Percentiles rank a stretch among this genome's conserved stretches.
Evolutionary conservation across 768 basidiomycete genomes (phyloP).

Genomic region (Leccinum longicurvipes): DNA sequence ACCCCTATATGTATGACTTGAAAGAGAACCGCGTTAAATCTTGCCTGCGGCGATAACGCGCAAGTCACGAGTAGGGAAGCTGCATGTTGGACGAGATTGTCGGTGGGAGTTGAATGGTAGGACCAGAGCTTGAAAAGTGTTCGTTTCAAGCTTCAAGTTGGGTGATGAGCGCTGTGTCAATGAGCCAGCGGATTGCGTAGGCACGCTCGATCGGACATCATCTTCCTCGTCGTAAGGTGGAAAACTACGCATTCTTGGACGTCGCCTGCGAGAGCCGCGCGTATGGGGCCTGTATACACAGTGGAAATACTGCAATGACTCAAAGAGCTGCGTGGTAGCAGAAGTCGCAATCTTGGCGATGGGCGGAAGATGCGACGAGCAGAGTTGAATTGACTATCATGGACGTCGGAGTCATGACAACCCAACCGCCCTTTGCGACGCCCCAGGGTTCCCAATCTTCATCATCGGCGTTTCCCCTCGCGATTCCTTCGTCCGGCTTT

Average conservation of each 20-base stretch:
- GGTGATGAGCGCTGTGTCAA: slow-evolving; percentile 55
- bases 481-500: slow-evolving; percentile 12
- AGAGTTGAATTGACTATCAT: too few species aligned
- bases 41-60: slow-evolving; percentile 60
- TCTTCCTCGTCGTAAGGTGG: slow-evolving; percentile 30
- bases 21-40: slow-evolving; percentile 53
- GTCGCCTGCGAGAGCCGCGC: slow-evolving; percentile 50
- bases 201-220: slow-evolving; percentile 60
- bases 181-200: slow-evolving; percentile 73
- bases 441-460: slow-evolving; percentile 15
- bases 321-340: slow-evolving; percentile 36
- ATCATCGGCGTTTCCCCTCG: slow-evolving; percentile 14
- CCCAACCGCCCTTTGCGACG: slow-evolving; percentile 8
- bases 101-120: background rate
- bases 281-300: slow-evolving; percentile 59
- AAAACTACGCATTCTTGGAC: background rate
- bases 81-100: slow-evolving; percentile 43
- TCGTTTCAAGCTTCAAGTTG: slow-evolving; percentile 26
- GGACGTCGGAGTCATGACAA: slow-evolving; percentile 1
- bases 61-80: slow-evolving; percentile 62
- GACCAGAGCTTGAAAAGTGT: too few species aligned
- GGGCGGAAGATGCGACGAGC: too few species aligned
- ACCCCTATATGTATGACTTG: too few species aligned
- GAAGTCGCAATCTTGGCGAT: slow-evolving; percentile 41
- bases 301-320: slow-evolving; percentile 48